phyloP scores from a whole-genome alignment of 2,329 filamentous ascomycete genomes.

The Xylaria sp. region DNA sequence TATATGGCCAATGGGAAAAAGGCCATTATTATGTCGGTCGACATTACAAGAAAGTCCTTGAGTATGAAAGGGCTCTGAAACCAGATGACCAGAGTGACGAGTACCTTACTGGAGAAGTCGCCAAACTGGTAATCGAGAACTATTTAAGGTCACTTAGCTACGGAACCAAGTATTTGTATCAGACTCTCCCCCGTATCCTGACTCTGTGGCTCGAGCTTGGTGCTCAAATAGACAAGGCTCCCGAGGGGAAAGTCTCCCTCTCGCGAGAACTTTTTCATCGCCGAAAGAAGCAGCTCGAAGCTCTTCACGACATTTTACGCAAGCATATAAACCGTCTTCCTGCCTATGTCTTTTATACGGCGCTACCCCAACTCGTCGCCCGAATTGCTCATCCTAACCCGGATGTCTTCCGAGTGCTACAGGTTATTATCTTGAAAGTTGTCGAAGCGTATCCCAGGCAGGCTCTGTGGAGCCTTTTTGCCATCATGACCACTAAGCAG shows the following conservation, averaged over 20 bases:
- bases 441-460: constrained; percentile 87
- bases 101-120: constrained; percentile 80
- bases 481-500: constrained; percentile 81
- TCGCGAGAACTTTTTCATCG: constrained; percentile 58
- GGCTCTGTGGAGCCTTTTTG: constrained; percentile 87
- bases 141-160: constrained; percentile 85
- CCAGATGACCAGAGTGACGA: constrained; percentile 77
- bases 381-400: constrained; percentile 86
- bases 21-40: constrained; percentile 96
- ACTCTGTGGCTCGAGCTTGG: constrained; percentile 96
- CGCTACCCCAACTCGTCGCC: constrained; percentile 92
- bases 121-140: constrained; percentile 88
- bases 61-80: constrained; percentile 81
- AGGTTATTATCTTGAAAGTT: constrained; percentile 84
- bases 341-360: constrained; percentile 78
- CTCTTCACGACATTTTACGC: constrained; percentile 75
- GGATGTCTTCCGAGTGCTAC: constrained; percentile 77
- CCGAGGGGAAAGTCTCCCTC: constrained; percentile 59
- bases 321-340: constrained; percentile 78
- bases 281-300: constrained; percentile 69
- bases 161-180: constrained; percentile 94
- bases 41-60: constrained; percentile 95
- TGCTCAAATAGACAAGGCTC: constrained; percentile 69
- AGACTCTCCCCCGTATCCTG: constrained; percentile 87
- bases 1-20: constrained; percentile 82